Evolutionary conservation across 2,329 filamentous ascomycete genomes (phyloP), one percentile per base, ranked within the genome.

Genomic region (Delphinella strobiligena): DNA sequence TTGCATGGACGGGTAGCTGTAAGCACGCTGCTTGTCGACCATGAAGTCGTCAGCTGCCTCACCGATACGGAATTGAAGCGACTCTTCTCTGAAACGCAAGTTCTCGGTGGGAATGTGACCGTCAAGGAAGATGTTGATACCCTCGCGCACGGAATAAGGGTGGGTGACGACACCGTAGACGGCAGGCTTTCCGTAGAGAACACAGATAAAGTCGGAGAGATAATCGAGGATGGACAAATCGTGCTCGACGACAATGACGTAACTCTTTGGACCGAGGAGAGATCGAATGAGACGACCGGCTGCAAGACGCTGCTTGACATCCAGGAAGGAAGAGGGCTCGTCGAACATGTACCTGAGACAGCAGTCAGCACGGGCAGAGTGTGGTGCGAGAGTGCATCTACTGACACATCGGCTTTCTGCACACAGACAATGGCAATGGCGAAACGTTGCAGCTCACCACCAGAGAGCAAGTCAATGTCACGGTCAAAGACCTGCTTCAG

Each of bases 271-370:
- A 35, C 84, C 76, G 40, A 95, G 75, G 36, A 98, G 78, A 47
- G 85, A 88, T 50, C 91, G 87, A 54, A 98, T 96, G 52, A 93
- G 84, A 52, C 82, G 78, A 53, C 86, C 89, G 47, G 93, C 91
- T 51, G 82, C 83, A 51, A 98, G 71, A 80, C 91, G 84, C 67
- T 98, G 91, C 75, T 96, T 96, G 59, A 98, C 91, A 82, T 98
- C 93, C 43, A 98, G 76, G 64, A 95, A 98, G 29, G 91, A 98
- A 31, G 89, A 96, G 14, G 93, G 93, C 69, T 98, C 91, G 63
- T 98, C 91, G 56, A 98, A 98, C 91, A 98, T 96, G 73, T 98
- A 98, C n/a, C n/a, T n/a, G n/a, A n/a, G n/a, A n/a, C n/a, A n/a
- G n/a, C n/a, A n/a, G n/a, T n/a, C n/a, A n/a, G n/a, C n/a, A n/a